phyloP scores from a whole-genome alignment of 1,284 basidiomycete genomes.

The Tilletia indica region DNA sequence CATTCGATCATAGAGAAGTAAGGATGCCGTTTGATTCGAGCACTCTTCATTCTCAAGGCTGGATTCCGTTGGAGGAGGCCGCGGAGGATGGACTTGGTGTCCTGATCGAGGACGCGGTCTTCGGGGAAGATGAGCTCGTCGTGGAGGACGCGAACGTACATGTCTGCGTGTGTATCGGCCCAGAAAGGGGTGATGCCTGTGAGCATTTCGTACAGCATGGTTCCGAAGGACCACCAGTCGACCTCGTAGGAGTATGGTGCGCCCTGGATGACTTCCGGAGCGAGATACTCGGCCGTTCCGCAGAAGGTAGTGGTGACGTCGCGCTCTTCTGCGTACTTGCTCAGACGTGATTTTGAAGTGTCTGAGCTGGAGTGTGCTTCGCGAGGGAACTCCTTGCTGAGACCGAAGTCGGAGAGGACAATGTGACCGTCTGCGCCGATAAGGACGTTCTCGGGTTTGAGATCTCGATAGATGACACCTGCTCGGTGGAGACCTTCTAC shows the following conservation, averaged over 20 bases:
- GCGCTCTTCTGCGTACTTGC: conserved; percentile 57
- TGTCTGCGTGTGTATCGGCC: conserved; percentile 87
- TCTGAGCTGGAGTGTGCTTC: conserved; percentile 16
- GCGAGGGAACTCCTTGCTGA: conserved; percentile 65
- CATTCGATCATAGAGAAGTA: conserved; percentile 97
- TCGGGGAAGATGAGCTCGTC: conserved; percentile 85
- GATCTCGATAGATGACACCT: conserved; percentile 76
- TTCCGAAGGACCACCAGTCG: conserved; percentile 97
- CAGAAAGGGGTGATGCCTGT: conserved; percentile 89
- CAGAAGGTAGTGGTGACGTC: conserved; percentile 75
- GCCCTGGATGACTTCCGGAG: conserved; percentile 74
- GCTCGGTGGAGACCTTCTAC: conserved; percentile 83
- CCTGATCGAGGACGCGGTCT: conserved; percentile 82
- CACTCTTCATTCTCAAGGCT: conserved; percentile 82
- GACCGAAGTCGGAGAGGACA: conserved; percentile 90
- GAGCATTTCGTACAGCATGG: conserved; percentile 93
- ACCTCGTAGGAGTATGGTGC: conserved; percentile 88
- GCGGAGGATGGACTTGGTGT: conserved; percentile 90
- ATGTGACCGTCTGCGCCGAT: conserved; percentile 90
- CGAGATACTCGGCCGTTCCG: conserved; percentile 58
- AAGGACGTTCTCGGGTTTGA: conserved; percentile 92
- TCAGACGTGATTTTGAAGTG: not conserved
- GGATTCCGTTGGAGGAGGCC: conserved; percentile 91
- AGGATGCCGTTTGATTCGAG: conserved; percentile 85
- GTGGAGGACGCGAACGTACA: conserved; percentile 86